Evolutionary conservation across 129 eudicot genomes (phyloP).

Genomic region (Arctium minus): DNA sequence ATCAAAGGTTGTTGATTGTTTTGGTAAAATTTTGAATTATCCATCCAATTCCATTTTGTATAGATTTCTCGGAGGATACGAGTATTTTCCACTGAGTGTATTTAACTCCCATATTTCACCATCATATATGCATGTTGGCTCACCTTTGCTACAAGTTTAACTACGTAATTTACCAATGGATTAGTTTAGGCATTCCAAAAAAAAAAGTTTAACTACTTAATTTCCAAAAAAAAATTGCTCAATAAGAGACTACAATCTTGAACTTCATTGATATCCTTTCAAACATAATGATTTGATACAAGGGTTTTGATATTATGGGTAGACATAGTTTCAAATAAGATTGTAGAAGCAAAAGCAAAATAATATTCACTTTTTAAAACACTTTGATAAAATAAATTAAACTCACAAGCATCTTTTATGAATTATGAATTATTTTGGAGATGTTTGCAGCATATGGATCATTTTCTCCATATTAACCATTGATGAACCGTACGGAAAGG

Average conservation of each 20-base stretch:
- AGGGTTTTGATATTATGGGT: background rate
- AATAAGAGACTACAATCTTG: too few species aligned
- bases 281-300: too few species aligned
- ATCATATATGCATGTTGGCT: background rate
- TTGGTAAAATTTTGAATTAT: too few species aligned
- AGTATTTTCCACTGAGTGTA: too few species aligned
- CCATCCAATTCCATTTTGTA: too few species aligned
- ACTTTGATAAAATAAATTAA: background rate
- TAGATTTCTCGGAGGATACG: too few species aligned
- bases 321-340: background rate
- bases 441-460: background rate
- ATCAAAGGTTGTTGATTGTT: too few species aligned
- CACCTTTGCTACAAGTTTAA: background rate
- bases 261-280: too few species aligned
- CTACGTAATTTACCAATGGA: background rate
- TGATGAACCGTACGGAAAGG: constrained; percentile 14
- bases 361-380: too few species aligned
- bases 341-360: background rate
- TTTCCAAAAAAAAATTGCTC: too few species aligned
- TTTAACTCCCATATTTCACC: background rate
- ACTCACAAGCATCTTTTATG: background rate
- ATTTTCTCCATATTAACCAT: constrained; percentile 20
- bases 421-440: background rate
- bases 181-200: too few species aligned
- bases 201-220: too few species aligned